Conservation (phyloP, 768 basidiomycete species). For the Lanmaoa pseudosensibilis region DNA sequence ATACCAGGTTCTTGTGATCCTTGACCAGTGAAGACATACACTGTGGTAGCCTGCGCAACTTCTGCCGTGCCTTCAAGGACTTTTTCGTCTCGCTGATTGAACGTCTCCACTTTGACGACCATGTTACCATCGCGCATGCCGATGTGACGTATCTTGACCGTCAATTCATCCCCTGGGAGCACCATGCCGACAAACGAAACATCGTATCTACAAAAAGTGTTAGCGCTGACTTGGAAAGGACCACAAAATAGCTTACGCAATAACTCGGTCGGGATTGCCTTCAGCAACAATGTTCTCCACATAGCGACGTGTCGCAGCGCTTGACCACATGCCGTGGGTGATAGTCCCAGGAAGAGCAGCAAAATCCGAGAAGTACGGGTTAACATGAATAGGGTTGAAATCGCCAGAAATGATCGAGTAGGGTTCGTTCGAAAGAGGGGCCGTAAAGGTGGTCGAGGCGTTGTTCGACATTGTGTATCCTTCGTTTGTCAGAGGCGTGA, state of each 20-base stretch:
- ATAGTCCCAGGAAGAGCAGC: constrained; percentile 94
- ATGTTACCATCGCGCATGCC: constrained; percentile 94
- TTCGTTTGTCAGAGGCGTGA: constrained; percentile 75
- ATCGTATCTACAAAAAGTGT: constrained; percentile 61
- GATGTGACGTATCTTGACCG: constrained; percentile 83
- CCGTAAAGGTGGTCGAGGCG: constrained; percentile 66
- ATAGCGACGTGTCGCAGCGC: constrained; percentile 89
- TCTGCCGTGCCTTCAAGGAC: constrained; percentile 92
- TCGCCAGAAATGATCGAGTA: constrained; percentile 97
- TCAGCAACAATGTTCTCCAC: constrained; percentile 94
- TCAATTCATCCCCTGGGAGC: constrained; percentile 83
- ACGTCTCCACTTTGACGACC: constrained; percentile 84
- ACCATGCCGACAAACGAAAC: constrained; percentile 98
- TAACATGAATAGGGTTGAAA: constrained; percentile 98
- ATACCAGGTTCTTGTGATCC: constrained; percentile 98
- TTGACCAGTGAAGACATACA: constrained; percentile 98
- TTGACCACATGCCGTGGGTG: constrained; percentile 97
- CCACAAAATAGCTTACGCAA: constrained; percentile 58
- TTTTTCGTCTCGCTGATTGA: constrained; percentile 84
- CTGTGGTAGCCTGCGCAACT: constrained; percentile 88
- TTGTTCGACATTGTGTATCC: constrained; percentile 80
- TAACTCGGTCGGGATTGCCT: constrained; percentile 87
- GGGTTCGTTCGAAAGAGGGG: constrained; percentile 91
- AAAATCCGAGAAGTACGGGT: constrained; percentile 96
- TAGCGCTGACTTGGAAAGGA: not conserved